Evolutionary conservation across 768 basidiomycete species (phyloP).

Genomic region (Suillus americanus): DNA sequence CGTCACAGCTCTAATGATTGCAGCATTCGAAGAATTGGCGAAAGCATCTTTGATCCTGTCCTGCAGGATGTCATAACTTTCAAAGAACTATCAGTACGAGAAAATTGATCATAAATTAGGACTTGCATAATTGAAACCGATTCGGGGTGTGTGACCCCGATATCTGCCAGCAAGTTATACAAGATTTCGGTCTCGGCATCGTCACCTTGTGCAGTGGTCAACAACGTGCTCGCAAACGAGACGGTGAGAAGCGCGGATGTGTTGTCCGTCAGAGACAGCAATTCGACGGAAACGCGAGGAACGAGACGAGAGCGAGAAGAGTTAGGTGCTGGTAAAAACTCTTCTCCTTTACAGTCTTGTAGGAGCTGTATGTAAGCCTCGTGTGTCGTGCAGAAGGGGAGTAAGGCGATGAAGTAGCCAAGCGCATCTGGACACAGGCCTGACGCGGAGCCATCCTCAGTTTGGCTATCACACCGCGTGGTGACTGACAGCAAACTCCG

Average conservation of each 20-base stretch:
- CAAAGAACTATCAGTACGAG: conserved; percentile 7
- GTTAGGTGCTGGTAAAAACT: conserved; percentile 38
- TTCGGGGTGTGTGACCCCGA: conserved; percentile 68
- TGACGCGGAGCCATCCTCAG: conserved; percentile 40
- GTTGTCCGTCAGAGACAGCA: conserved; percentile 62
- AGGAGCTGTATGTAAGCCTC: conserved; percentile 60
- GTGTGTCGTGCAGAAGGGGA: conserved; percentile 64
- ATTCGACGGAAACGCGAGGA: conserved; percentile 52
- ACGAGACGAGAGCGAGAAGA: conserved; percentile 41
- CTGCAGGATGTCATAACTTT: conserved; percentile 73
- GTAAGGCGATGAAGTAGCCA: conserved; percentile 77
- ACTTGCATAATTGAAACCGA: conserved; percentile 72
- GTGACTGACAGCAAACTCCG: conserved; percentile 65
- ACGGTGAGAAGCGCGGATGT: conserved; percentile 69
- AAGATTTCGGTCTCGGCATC: conserved; percentile 81
- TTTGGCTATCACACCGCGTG: conserved; percentile 39
- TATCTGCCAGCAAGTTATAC: conserved; percentile 72
- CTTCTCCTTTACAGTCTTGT: conserved; percentile 58
- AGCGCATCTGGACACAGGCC: conserved; percentile 59
- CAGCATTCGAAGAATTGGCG: conserved; percentile 67
- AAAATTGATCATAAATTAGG: conserved; percentile 5
- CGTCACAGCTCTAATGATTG: conserved; percentile 70
- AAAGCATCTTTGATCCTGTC: conserved; percentile 75
- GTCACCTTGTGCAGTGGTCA: conserved; percentile 73
- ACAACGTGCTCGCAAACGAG: conserved; percentile 75